Evolutionary conservation across 1,139 yeast genomes (phyloP), one percentile per base, ranked within the genome.

Genomic region (Geotrichum klebahnii): DNA sequence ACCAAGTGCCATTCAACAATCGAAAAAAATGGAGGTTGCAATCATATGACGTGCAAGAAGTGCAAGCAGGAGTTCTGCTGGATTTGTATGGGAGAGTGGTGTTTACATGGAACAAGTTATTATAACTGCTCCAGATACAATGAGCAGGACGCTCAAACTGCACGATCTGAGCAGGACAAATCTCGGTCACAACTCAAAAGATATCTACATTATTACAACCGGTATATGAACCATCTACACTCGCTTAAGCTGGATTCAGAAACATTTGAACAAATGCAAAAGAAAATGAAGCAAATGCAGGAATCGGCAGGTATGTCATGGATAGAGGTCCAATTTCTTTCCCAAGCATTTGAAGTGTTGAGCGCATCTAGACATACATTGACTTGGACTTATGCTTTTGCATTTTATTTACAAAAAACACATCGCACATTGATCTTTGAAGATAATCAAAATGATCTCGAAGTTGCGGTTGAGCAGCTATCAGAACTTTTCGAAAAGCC

Each of bases 1-100:
- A 90, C 94, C 2, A 71, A 75, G 56, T 83, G 92, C 66, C 67
- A 65, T 19, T 64, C 82, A 0, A 67, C 74, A n/a, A 76, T 76
- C 46, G 79, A 86, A 61, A 85, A 90, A 63, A 84, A 84, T 63
- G 97, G 97, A 28, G 97, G 97, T 0, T 92, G 97, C 68, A 90
- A 92, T 68, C 98, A 92, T 68, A 90, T 92, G 96, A 77, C 81
- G 0, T 92, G 99, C 66, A 73, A 78, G 4, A 83, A 81, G 55
- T 92, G 99, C 66, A 65, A 67, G 10, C 70, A 79, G 63, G 87
- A 90, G 62, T 92, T 89, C 65, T 92, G 99, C 65, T 92, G 99
- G 99, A 81, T 89, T 45, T 92, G 99, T 66, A 67, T 80, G 59
- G 83, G 82, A 5, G 76, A 73, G 31, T 94, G 98, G 98, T 61